Base-by-base conservation (phyloP, 345 rosid genomes). In the Euphorbia peplus region DNA sequence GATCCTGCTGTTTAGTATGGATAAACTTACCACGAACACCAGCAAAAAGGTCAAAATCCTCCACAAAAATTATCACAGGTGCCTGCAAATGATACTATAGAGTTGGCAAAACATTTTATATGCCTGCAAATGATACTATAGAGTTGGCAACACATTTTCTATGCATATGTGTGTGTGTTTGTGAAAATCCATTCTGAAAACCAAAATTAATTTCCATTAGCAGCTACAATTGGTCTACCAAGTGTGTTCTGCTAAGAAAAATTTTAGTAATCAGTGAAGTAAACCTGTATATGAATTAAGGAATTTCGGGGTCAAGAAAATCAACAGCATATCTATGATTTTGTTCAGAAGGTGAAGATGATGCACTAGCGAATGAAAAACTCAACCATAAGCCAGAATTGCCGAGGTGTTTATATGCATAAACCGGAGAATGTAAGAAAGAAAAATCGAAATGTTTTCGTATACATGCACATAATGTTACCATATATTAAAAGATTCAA, bases 41-140 rank as follows among this genome's bases (percentile, higher is more conserved):
- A 70, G 96, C 96, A 73, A 92, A 92, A 74, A 90, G 95, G 73
- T 92, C 98, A 80, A 92, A 92, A 80, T 92, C 96, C 87, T 92
- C 98, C 73, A 92, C 96, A 73, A 90, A 92, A 70, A 92, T 84
- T 64, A 92, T 92, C 69, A 92, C 98, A 64, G 98, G 98, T 76
- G 96, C 98, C 98, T 92, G 76, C 51, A 73, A 58, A 81, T 55
- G 65, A 67, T 70, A 79, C 46, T 47, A 7, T 13, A 64, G 15
- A 71, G 32, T 69, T 39, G 77, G 71, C 44, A 68, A 73, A 44
- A 65, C 18, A 29, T 61, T 28, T 41, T 58, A 53, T 29, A 24
- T 4, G 96, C 98, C 98, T 92, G 76, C 51, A 73, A 58, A 81
- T 55, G 65, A 67, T 70, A 79, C 46, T 47, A 7, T 13, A 64